Evolutionary conservation across 2,329 filamentous ascomycete species (phyloP).

Genomic region (Trichoderma asperellum): DNA sequence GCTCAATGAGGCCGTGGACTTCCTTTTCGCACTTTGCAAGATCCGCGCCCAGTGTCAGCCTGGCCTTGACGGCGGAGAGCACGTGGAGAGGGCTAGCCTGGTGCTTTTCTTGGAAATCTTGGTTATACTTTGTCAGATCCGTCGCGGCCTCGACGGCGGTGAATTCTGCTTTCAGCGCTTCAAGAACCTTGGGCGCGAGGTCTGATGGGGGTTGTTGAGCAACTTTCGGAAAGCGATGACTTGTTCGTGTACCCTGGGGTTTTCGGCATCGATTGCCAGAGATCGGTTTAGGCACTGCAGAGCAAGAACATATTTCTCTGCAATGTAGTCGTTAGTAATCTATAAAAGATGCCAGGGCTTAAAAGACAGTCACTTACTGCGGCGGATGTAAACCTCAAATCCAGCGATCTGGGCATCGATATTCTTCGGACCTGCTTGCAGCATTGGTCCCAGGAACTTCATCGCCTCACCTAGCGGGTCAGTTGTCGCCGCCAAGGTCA

Average conservation of each 20-base stretch:
- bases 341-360: not conserved
- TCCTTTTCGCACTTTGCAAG: constrained; percentile 63
- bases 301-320: constrained; percentile 86
- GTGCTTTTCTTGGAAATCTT: constrained; percentile 66
- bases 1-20: constrained; percentile 61
- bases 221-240: constrained; percentile 69
- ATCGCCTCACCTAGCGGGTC: constrained; percentile 84
- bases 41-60: constrained; percentile 62
- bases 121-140: constrained; percentile 67
- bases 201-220: constrained; percentile 60
- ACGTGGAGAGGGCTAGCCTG: constrained; percentile 64
- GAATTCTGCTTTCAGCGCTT: constrained; percentile 72
- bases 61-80: constrained; percentile 64
- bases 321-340: constrained; percentile 21
- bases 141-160: constrained; percentile 60
- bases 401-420: constrained; percentile 82
- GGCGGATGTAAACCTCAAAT: constrained; percentile 86
- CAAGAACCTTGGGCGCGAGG: constrained; percentile 65
- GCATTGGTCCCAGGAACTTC: constrained; percentile 80
- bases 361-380: constrained; percentile 63
- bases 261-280: constrained; percentile 66
- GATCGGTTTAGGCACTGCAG: constrained; percentile 82
- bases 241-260: constrained; percentile 78
- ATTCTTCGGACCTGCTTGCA: constrained; percentile 80
- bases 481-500: constrained; percentile 77